phyloP scores from a whole-genome alignment of 2,329 filamentous ascomycete genomes.

The Fulvia fulva region DNA sequence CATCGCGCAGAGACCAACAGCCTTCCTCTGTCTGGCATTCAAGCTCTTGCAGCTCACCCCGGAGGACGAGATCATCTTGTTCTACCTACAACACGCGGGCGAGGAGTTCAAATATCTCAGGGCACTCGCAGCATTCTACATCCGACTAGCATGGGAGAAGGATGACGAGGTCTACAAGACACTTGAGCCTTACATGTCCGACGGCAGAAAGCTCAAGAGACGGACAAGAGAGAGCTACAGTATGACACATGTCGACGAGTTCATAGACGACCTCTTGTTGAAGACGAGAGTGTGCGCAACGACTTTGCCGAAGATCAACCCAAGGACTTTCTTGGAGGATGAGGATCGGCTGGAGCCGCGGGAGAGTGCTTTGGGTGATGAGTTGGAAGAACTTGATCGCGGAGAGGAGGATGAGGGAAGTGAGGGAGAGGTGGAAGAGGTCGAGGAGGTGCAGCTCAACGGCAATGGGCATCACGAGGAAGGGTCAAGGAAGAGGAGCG shows the following conservation, averaged over 20 bases:
- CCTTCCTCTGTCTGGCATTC: constrained; percentile 90
- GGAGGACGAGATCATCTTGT: constrained; percentile 69
- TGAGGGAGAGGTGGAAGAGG: constrained; percentile 26
- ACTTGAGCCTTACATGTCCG: constrained; percentile 77
- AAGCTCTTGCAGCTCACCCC: constrained; percentile 89
- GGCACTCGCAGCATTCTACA: constrained; percentile 85
- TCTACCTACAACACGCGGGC: constrained; percentile 74
- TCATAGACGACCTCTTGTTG: constrained; percentile 84
- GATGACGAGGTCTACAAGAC: constrained; percentile 76
- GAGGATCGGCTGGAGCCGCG: constrained; percentile 81
- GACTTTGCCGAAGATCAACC: constrained; percentile 85
- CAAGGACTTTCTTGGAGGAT: constrained; percentile 78
- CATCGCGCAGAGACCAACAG: constrained; percentile 76
- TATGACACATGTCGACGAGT: constrained; percentile 82
- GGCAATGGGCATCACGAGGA: constrained; percentile 12
- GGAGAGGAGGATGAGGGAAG: constrained; percentile 47
- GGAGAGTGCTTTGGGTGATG: constrained; percentile 74
- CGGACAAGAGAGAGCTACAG: constrained; percentile 69
- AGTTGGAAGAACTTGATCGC: constrained; percentile 65
- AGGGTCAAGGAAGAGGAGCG: constrained; percentile 6
- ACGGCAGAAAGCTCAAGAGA: constrained; percentile 77
- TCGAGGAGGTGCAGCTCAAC: constrained; percentile 21
- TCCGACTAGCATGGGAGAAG: constrained; percentile 79
- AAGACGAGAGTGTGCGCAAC: constrained; percentile 91
- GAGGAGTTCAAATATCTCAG: constrained; percentile 75